Conservation (phyloP, 805 yeast species). For the Jamesozyma gamospora region DNA sequence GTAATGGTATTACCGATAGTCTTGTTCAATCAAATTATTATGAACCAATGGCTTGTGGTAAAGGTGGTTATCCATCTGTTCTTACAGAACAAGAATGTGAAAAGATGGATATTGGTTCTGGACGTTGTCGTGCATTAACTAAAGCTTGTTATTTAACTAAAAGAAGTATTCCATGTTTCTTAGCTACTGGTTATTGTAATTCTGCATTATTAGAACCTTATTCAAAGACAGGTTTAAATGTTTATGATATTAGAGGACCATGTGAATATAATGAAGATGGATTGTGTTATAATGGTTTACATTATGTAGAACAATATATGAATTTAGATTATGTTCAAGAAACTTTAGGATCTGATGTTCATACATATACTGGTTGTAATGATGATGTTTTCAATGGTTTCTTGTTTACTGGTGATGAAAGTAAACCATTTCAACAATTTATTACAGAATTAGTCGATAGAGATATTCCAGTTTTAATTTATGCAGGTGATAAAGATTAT, state of each 20-base stretch:
- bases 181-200: constrained; percentile 76
- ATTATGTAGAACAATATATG: constrained; percentile 62
- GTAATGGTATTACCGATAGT: constrained; percentile 88
- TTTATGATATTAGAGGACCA: constrained; percentile 71
- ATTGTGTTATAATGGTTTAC: constrained; percentile 65
- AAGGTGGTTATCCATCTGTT: constrained; percentile 74
- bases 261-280: constrained; percentile 58
- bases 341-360: constrained; percentile 81
- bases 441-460: constrained; percentile 60
- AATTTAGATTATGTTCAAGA: constrained; percentile 61
- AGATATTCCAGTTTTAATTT: constrained; percentile 70
- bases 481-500: constrained; percentile 92
- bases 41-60: constrained; percentile 90
- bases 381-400: constrained; percentile 60
- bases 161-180: constrained; percentile 67
- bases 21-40: constrained; percentile 67
- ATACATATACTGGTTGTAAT: constrained; percentile 57
- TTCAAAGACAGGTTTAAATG: constrained; percentile 69
- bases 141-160: constrained; percentile 55
- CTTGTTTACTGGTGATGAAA: constrained; percentile 70
- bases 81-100: constrained; percentile 61
- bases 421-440: constrained; percentile 71
- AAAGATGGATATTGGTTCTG: constrained; percentile 48
- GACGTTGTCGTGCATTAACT: constrained; percentile 55
- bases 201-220: constrained; percentile 58